Percentiles rank a stretch among this genome's conserved stretches.
These are phyloP conservation scores for Cryptococcus sp. DNA, from an alignment of 1,284 basidiomycete species.

Conservation along the genomic window DNA sequence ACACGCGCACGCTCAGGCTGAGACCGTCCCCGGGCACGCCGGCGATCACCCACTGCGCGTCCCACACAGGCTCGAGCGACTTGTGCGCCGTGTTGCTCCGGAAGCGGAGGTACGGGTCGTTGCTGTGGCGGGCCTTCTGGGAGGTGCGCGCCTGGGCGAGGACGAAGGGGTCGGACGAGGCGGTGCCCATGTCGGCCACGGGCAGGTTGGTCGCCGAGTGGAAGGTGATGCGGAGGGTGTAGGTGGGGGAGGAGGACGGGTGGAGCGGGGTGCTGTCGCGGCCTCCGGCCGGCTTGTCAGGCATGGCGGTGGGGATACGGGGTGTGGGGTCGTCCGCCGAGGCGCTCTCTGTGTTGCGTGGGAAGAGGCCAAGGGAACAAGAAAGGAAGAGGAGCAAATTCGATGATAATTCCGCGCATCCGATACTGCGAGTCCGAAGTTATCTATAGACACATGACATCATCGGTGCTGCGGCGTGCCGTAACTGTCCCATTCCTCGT, in stretches of 20 bases:
- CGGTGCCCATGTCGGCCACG: slow-evolving; percentile 48
- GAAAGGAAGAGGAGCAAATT: no score
- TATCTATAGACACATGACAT: background rate
- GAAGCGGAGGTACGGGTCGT: slow-evolving; percentile 48
- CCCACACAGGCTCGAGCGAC: slow-evolving; percentile 51
- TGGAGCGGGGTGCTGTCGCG: slow-evolving; percentile 35
- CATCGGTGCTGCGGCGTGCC: no score
- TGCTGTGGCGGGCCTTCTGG: slow-evolving; percentile 28
- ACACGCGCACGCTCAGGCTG: slow-evolving; percentile 44
- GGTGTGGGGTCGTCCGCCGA: background rate
- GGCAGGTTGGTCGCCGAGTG: slow-evolving; percentile 52
- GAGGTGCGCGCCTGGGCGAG: slow-evolving; percentile 38
- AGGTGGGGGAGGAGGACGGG: slow-evolving; percentile 32
- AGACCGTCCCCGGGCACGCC: slow-evolving; percentile 52
- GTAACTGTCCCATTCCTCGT: no score
- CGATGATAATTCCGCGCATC: background rate
- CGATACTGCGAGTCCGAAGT: background rate
- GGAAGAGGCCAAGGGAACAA: no score
- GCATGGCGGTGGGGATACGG: background rate
- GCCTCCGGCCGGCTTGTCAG: slow-evolving; percentile 33
- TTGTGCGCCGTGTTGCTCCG: slow-evolving; percentile 51
- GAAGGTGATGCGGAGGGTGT: slow-evolving; percentile 52
- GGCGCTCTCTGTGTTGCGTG: no score
- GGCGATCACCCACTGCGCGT: slow-evolving; percentile 52
- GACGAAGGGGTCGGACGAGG: slow-evolving; percentile 53